Base-by-base conservation (phyloP, 805 yeast species). In the Suhomyces tanzawaensis region DNA sequence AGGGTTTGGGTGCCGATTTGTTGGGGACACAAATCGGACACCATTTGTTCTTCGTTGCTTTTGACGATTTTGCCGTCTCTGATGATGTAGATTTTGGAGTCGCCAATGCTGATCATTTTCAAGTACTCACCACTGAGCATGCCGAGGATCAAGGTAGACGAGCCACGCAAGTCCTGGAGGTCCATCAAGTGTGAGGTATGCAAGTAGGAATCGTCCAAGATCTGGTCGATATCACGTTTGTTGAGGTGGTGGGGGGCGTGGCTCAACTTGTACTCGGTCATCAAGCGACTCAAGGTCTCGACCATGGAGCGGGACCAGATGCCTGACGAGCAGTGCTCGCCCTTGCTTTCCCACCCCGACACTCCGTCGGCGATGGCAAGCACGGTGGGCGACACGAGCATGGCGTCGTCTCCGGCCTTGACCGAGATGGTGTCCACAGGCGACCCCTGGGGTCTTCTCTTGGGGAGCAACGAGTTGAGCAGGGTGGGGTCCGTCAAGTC, bases 351-450 rank as follows among this genome's bases (percentile, higher is more conserved):
- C 80, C 80, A 76, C 1, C 79, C 78, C 15, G 77, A 70, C 6
- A 76, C 77, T 1, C 81, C 81, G 49, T 76, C 81, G 3, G 81
- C 80, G 3, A 76, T 67, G 2, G 76, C 81, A 37, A 76, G 48
- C 29, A 75, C 65, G 4, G 75, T 65, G 0, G 79, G 77, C 3
- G 77, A 70, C 2, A 74, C 72, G 29, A 76, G 57, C 78, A 76
- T 72, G 7, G 81, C 79, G 48, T 76, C 81, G 44, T 76, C 81
- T 1, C 81, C 81, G 16, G 74, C 75, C 44, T 71, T 71, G 32
- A 76, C 66, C 6, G 76, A 69, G 3, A 75, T 52, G 0, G 81
- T 76, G 45, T 75, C 80, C 11, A 61, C 64, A 0, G 78, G 77
- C 16, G 76, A 71, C 3, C 79, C 79, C 30, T 69, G 71, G 0